Percentiles rank a stretch among this genome's conserved stretches.
Evolutionary conservation across 371 early-diverging fungal genomes (phyloP).

Genomic region (Zancudomyces culisetae): DNA sequence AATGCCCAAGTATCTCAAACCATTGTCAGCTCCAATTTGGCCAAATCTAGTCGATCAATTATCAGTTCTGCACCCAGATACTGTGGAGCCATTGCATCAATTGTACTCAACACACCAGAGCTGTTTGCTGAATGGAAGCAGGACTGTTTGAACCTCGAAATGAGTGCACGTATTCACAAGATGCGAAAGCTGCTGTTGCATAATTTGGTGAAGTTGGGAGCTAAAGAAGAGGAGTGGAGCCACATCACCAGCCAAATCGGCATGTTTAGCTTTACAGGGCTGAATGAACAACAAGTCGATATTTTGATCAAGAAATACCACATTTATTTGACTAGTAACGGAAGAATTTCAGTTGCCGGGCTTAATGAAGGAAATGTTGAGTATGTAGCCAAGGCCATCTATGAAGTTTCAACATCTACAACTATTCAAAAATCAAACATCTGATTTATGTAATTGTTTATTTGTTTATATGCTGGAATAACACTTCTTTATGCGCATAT

Average conservation of each 20-base stretch:
- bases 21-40: conserved; percentile 57
- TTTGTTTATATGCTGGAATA: too few relatives aligned
- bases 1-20: conserved; percentile 27
- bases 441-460: too few relatives aligned
- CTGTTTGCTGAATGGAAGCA: conserved; percentile 63
- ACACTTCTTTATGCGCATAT: too few relatives aligned
- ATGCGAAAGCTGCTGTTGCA: conserved; percentile 60
- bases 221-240: conserved; percentile 88
- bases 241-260: conserved; percentile 90
- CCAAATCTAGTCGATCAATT: conserved; percentile 57
- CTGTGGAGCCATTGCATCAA: conserved; percentile 70
- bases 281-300: conserved; percentile 47
- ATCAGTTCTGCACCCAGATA: conserved; percentile 80
- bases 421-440: neutral
- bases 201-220: conserved; percentile 40
- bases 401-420: conserved; percentile 39
- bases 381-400: conserved; percentile 61
- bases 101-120: conserved; percentile 57
- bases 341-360: conserved; percentile 90
- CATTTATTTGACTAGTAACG: conserved; percentile 81
- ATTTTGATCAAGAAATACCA: conserved; percentile 66
- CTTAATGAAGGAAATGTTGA: conserved; percentile 64
- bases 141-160: conserved; percentile 36
- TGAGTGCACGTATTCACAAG: conserved; percentile 71
- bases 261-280: conserved; percentile 91